Base-by-base conservation (phyloP, 2,329 filamentous ascomycete species). In the Akanthomyces lecanii region DNA sequence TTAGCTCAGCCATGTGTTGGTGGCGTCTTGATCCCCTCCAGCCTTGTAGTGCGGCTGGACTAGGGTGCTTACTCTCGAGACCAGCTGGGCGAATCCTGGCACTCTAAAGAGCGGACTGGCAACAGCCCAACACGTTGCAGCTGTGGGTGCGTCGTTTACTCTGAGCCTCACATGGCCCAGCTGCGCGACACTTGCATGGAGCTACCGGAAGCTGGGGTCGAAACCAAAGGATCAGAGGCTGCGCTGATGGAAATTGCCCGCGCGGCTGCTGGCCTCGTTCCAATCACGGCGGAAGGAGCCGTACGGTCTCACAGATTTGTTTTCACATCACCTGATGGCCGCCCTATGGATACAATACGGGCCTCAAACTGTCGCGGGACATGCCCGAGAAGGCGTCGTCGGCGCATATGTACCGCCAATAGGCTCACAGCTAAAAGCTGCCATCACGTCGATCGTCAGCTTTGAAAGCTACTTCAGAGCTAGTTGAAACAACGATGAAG, bases 131-230 rank as follows among this genome's bases (percentile, higher is more conserved):
- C 36, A 21, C 23, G n/a, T 14, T 11, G 33, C 47, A 52, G 47
- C 57, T 33, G 38, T 60, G 47, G 52, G 47, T 52, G n/a, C 21
- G 36, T 60, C 57, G 57, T 52, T 60, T 60, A 60, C 36, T 60
- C 57, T 60, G 57, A 52, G 57, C 48, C 57, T 60, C 57, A 52
- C 57, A 36, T 60, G 57, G 57, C n/a, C 23, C 36, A 44, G 57
- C 36, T 52, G 48, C 36, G 18, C 23, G 45, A 36, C 40, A 23
- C 23, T 44, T 21, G 30, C 30, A 38, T n/a, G 21, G 30, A 12
- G 11, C 30, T 10, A 30, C 14, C 23, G 36, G 40, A 52, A 60
- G 47, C 57, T 60, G 57, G 57, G 47, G 36, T 52, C 44, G 14
- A n/a, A 28, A 7, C 55, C 33, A 23, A 50, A n/a, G 30, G 21